These are phyloP conservation scores for Gloeostereum incarnatum DNA, from an alignment of 768 basidiomycete genomes.

Conservation along the genomic window DNA sequence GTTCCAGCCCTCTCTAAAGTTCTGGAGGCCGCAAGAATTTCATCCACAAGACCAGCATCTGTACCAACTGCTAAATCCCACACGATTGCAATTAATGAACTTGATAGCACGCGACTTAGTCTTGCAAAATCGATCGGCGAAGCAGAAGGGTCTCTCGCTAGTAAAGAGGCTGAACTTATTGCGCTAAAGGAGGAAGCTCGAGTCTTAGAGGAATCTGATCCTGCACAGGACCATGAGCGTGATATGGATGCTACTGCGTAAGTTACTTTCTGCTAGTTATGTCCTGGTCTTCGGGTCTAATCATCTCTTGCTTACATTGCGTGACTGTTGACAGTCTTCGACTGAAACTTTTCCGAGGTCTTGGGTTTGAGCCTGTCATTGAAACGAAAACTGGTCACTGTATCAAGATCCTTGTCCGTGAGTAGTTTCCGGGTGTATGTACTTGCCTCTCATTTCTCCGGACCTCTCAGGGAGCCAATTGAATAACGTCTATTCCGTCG, in stretches of 20 bases:
- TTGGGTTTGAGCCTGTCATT: slow-evolving; percentile 64
- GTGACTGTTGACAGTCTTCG: too few species aligned
- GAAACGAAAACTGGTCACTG: slow-evolving; percentile 40
- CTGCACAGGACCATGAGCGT: slow-evolving; percentile 59
- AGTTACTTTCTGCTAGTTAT: slow-evolving; percentile 14
- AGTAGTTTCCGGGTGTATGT: slow-evolving; percentile 23
- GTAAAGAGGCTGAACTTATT: slow-evolving; percentile 63
- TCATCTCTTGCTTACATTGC: too few species aligned
- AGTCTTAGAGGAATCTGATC: slow-evolving; percentile 57
- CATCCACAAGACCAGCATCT: slow-evolving; percentile 58
- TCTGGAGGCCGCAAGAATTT: slow-evolving; percentile 61
- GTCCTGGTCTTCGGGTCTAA: not conserved
- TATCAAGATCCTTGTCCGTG: slow-evolving; percentile 61
- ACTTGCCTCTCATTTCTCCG: not conserved
- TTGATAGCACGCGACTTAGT: slow-evolving; percentile 53
- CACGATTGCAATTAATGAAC: slow-evolving; percentile 47
- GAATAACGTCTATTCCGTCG: slow-evolving; percentile 34
- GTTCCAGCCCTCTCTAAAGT: slow-evolving; percentile 60
- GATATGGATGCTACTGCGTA: slow-evolving; percentile 65
- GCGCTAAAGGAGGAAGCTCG: slow-evolving; percentile 56
- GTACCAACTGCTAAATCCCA: slow-evolving; percentile 65
- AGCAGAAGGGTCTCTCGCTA: slow-evolving; percentile 51
- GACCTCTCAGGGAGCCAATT: slow-evolving; percentile 35
- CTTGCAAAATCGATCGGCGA: slow-evolving; percentile 72
- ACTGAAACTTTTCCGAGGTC: slow-evolving; percentile 55